phyloP scores from a whole-genome alignment of 2,329 filamentous ascomycete genomes.

The Colletotrichum zoysiae region DNA sequence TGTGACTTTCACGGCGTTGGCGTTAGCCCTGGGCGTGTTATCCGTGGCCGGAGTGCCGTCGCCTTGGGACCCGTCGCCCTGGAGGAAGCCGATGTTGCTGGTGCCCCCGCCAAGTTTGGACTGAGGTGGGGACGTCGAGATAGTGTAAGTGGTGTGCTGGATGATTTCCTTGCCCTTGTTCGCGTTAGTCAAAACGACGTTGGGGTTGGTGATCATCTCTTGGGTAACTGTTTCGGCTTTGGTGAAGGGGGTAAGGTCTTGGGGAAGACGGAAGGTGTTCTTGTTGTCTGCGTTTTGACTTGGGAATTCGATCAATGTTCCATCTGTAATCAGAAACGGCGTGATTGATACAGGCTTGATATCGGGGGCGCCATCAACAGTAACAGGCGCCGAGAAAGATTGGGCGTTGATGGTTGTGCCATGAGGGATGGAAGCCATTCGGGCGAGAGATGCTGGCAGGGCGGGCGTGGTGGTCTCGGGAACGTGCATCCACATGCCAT shows the following conservation, averaged over 20 bases:
- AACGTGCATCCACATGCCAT: slow-evolving; percentile 56
- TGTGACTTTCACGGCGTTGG: not conserved
- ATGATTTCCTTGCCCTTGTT: slow-evolving; percentile 49
- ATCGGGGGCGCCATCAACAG: slow-evolving; percentile 40
- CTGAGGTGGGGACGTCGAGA: slow-evolving; percentile 44
- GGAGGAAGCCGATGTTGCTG: slow-evolving; percentile 49
- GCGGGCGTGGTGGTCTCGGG: slow-evolving; percentile 46
- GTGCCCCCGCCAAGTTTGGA: slow-evolving; percentile 49
- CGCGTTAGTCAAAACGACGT: slow-evolving; percentile 47
- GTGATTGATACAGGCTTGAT: slow-evolving; percentile 46
- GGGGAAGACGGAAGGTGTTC: slow-evolving; percentile 47
- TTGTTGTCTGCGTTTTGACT: not conserved
- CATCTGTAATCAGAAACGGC: slow-evolving; percentile 43
- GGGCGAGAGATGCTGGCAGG: slow-evolving; percentile 46
- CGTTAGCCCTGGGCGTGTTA: not conserved
- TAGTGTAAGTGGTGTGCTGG: slow-evolving; percentile 48
- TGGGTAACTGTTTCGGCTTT: slow-evolving; percentile 50
- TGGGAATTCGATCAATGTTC: not conserved
- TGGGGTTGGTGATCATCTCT: slow-evolving; percentile 49
- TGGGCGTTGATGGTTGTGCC: slow-evolving; percentile 59
- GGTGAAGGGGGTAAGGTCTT: slow-evolving; percentile 48
- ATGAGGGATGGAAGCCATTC: slow-evolving; percentile 59
- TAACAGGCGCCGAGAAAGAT: slow-evolving; percentile 44
- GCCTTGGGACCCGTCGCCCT: slow-evolving; percentile 39
- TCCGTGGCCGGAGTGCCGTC: not conserved